Conservation (phyloP, 1,284 basidiomycete genomes). For the Malassezia cuniculi region DNA sequence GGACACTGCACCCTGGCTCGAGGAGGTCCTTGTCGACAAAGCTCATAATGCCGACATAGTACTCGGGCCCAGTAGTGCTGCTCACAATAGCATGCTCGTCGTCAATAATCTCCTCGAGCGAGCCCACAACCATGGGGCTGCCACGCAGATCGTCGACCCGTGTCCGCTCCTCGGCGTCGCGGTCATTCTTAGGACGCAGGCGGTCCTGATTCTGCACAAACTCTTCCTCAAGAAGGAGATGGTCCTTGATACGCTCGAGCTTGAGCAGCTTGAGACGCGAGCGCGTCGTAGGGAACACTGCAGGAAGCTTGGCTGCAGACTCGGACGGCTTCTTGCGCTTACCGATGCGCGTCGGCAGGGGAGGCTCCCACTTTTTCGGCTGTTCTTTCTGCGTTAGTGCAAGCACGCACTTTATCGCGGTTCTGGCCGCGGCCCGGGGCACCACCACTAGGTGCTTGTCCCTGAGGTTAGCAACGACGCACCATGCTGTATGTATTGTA, state of each 20-base stretch:
- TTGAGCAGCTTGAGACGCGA: conserved; percentile 92
- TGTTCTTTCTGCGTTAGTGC: conserved; percentile 51
- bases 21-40: conserved; percentile 98
- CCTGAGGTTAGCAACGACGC: conserved; percentile 14
- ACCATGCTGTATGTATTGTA: too few relatives aligned
- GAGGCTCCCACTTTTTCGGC: conserved; percentile 94
- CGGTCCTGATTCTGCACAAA: conserved; percentile 87
- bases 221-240: conserved; percentile 90
- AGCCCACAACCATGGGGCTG: conserved; percentile 90
- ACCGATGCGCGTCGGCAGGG: conserved; percentile 88
- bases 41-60: conserved; percentile 95
- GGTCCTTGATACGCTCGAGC: conserved; percentile 94
- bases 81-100: conserved; percentile 99
- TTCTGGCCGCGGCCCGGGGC: conserved; percentile 28
- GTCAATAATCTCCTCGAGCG: conserved; percentile 97
- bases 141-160: conserved; percentile 90
- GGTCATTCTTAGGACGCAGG: conserved; percentile 60
- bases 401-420: conserved; percentile 18
- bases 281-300: conserved; percentile 85
- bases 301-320: conserved; percentile 76
- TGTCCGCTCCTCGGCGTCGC: conserved; percentile 85
- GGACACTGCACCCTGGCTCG: conserved; percentile 87
- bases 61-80: conserved; percentile 85
- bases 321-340: conserved; percentile 85
- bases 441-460: conserved; percentile 33